Base-by-base conservation (phyloP, 306 rosid genomes). In the Luffa aegyptiaca region DNA sequence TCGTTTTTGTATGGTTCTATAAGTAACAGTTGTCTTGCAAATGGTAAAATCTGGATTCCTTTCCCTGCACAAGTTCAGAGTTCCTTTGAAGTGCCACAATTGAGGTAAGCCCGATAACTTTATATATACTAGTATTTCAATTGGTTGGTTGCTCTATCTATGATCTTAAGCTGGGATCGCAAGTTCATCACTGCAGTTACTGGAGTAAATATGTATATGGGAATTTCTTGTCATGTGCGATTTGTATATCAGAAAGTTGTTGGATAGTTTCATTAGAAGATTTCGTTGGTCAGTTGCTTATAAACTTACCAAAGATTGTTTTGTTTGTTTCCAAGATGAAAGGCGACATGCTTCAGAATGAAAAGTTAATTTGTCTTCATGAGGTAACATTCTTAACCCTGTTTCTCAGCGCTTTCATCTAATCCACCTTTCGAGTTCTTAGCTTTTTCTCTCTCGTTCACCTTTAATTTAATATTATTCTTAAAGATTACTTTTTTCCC, bases 341-440 rank as follows among this genome's bases (percentile, higher is more conserved):
- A 14, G 73, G 17, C 3, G 73, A 20, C 37, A 44, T 70, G 35
- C 76, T 70, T 70, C 39, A 5, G 55, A 70, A 9, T 20, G 76
- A 45, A 21, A 20, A 45, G 53, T 45, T 39, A n/a, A 11, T 42
- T 70, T 70, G 37, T 70, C 76, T 70, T 70, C 76, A 20, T 70
- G 76, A 70, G 76, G 55, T 70, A 70, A 70, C 76, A 70, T 70
- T 70, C 76, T 11, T 12, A 41, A 44, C 18, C 33, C 76, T 36
- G 31, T 65, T 65, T 64, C 42, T 59, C 12, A 21, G 65, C 14
- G 11, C 70, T 33, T 63, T 63, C 39, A 63, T 16, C 9, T 63
- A 63, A 63, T 63, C 37, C 70, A 26, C 70, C 70, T 35, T 37
- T 8, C 17, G 3, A 26, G 31, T 61, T 31, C 10, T 14, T 64